Conservation (phyloP, 2,329 filamentous ascomycete genomes). For the Orbilia blumenaviensis region DNA sequence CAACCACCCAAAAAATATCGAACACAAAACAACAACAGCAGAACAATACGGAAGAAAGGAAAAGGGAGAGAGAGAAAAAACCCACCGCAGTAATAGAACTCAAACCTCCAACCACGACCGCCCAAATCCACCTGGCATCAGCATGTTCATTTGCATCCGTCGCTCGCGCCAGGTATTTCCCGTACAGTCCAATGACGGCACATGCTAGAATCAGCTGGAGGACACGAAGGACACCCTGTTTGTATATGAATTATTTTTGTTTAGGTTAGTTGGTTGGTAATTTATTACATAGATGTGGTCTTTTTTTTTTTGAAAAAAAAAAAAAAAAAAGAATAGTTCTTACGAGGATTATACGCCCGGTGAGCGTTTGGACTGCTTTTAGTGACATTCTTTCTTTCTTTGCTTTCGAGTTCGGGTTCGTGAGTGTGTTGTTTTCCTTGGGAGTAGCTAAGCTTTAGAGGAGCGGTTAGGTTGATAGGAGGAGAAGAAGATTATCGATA, state of each 20-base stretch:
- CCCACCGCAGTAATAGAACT: constrained; percentile 69
- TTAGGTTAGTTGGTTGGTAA: not conserved
- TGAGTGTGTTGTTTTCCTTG: too few relatives aligned
- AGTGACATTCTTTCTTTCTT: constrained; percentile 51
- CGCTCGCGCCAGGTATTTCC: constrained; percentile 71
- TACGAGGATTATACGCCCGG: constrained; percentile 42
- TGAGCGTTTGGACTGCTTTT: constrained; percentile 24
- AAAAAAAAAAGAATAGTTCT: not conserved
- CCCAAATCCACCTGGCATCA: constrained; percentile 79
- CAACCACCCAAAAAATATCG: too few relatives aligned
- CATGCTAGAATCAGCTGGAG: constrained; percentile 79
- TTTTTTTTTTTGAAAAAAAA: too few relatives aligned
- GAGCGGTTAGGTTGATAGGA: too few relatives aligned
- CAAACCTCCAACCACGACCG: constrained; percentile 73
- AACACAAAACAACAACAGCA: too few relatives aligned
- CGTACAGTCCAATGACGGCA: constrained; percentile 81
- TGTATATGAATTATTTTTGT: not conserved
- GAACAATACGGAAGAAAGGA: constrained; percentile 67
- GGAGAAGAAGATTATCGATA: too few relatives aligned
- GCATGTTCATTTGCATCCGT: constrained; percentile 65
- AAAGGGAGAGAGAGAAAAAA: constrained; percentile 61
- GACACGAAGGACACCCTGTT: constrained; percentile 70
- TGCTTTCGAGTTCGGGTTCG: too few relatives aligned
- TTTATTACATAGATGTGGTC: too few relatives aligned
- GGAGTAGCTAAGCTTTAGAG: too few relatives aligned